phyloP scores from a whole-genome alignment of 257 asterid species.

The Capsicum baccatum region DNA sequence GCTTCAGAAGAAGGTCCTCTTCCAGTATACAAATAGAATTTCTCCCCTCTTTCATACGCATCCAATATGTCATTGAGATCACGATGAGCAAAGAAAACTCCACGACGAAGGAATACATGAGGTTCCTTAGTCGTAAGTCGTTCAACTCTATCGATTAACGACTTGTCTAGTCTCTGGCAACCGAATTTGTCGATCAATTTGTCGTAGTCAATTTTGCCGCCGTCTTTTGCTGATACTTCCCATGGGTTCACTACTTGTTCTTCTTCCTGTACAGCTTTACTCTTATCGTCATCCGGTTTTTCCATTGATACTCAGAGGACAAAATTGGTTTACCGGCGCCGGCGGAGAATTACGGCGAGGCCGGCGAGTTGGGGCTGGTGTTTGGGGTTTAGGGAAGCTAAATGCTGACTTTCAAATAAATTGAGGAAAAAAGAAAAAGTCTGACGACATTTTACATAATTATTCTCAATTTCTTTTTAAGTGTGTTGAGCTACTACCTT shows the following conservation, averaged over 20 bases:
- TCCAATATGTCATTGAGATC: slow-evolving; percentile 76
- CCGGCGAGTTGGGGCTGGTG: too few relatives aligned
- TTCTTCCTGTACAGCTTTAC: slow-evolving; percentile 39
- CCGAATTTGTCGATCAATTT: slow-evolving; percentile 89
- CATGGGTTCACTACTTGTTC: slow-evolving; percentile 84
- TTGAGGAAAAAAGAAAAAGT: too few relatives aligned
- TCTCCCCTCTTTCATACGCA: slow-evolving; percentile 80
- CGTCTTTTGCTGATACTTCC: slow-evolving; percentile 85
- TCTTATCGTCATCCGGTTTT: background rate
- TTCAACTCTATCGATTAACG: slow-evolving; percentile 73
- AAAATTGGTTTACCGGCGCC: background rate
- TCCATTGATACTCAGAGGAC: background rate
- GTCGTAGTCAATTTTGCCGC: slow-evolving; percentile 90
- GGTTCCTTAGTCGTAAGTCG: slow-evolving; percentile 77
- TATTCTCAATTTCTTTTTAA: too few relatives aligned
- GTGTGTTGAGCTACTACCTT: too few relatives aligned
- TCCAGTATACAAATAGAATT: slow-evolving; percentile 88
- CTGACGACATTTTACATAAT: too few relatives aligned
- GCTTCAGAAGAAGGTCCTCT: slow-evolving; percentile 99
- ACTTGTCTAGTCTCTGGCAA: slow-evolving; percentile 79
- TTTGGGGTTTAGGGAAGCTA: too few relatives aligned
- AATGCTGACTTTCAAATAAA: too few relatives aligned
- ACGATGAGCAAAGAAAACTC: slow-evolving; percentile 94
- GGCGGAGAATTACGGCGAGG: background rate
- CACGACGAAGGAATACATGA: slow-evolving; percentile 97